These are phyloP conservation scores for Rachicladosporium sp. DNA, from an alignment of 2,329 filamentous ascomycete species.

Conservation along the genomic window DNA sequence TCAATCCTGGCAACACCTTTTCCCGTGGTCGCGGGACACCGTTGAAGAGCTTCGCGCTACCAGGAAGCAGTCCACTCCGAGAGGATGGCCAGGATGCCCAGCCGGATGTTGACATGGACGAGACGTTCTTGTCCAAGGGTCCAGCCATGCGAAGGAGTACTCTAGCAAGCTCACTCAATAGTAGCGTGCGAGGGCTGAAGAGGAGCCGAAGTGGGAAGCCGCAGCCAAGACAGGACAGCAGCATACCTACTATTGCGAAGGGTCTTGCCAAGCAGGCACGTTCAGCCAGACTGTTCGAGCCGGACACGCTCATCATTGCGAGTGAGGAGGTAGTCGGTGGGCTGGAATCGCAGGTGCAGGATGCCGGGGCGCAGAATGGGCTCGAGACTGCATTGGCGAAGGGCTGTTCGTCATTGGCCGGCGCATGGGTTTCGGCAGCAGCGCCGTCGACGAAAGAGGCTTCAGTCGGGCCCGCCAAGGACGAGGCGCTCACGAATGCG, in stretches of 20 bases:
- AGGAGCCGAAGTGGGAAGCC: constrained; percentile 28
- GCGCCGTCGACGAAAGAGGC: constrained; percentile 16
- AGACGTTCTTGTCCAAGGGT: constrained; percentile 8
- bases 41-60: constrained; percentile 23
- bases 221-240: constrained; percentile 41
- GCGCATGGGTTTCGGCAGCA: constrained; percentile 8
- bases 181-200: constrained; percentile 22
- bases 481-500: constrained; percentile 57
- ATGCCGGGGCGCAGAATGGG: constrained; percentile 19
- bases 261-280: constrained; percentile 47
- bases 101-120: constrained; percentile 17
- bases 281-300: constrained; percentile 52
- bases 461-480: constrained; percentile 31
- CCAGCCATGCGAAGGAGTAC: constrained; percentile 5
- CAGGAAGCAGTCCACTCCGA: constrained; percentile 25
- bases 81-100: constrained; percentile 22
- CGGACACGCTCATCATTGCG: constrained; percentile 57
- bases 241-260: constrained; percentile 60
- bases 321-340: constrained; percentile 57
- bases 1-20: constrained; percentile 20
- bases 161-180: constrained; percentile 11
- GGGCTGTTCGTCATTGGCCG: constrained; percentile 9
- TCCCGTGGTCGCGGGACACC: constrained; percentile 11
- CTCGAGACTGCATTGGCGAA: constrained; percentile 21
- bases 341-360: constrained; percentile 11